A percentile compares a stretch with the other conserved stretches of the same genome.
Conservation (phyloP, 768 basidiomycete species). For the Leccinum variicolor region DNA sequence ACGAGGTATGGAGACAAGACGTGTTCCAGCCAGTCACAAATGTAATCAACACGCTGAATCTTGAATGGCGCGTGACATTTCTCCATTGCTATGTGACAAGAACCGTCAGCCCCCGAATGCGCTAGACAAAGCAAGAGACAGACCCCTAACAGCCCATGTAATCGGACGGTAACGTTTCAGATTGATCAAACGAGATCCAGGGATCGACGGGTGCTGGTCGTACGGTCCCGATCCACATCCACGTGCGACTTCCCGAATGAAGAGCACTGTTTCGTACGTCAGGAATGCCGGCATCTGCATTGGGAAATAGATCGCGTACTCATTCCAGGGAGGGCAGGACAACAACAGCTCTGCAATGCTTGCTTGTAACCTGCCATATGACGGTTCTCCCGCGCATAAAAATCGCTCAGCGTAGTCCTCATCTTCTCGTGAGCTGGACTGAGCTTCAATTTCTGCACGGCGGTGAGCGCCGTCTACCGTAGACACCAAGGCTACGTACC, state of each 20-base stretch:
- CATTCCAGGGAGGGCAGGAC: slow-evolving; percentile 33
- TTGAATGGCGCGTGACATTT: slow-evolving; percentile 43
- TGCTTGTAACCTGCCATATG: slow-evolving; percentile 31
- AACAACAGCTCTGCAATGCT: slow-evolving; percentile 25
- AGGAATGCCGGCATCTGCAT: background rate
- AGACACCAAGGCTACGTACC: slow-evolving; percentile 8
- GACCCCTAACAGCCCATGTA: slow-evolving; percentile 41
- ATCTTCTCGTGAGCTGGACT: slow-evolving; percentile 22
- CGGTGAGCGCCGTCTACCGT: background rate
- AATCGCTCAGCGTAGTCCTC: slow-evolving; percentile 14
- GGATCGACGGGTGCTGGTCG: slow-evolving; percentile 23
- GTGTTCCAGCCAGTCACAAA: slow-evolving; percentile 42
- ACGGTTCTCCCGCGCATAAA: slow-evolving; percentile 24
- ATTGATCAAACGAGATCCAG: slow-evolving; percentile 34
- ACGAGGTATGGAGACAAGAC: slow-evolving; percentile 23
- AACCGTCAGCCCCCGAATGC: background rate
- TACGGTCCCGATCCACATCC: slow-evolving; percentile 31
- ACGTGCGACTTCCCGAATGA: slow-evolving; percentile 30
- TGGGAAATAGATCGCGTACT: slow-evolving; percentile 11
- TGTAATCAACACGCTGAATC: slow-evolving; percentile 31
- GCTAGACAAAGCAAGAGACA: slow-evolving; percentile 2
- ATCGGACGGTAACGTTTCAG: slow-evolving; percentile 37
- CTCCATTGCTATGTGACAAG: slow-evolving; percentile 39
- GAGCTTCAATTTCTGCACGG: slow-evolving; percentile 24
- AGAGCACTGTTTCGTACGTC: slow-evolving; percentile 25